Base-by-base conservation (phyloP, 1,284 basidiomycete genomes). In the Apiotrichum laibachii region DNA sequence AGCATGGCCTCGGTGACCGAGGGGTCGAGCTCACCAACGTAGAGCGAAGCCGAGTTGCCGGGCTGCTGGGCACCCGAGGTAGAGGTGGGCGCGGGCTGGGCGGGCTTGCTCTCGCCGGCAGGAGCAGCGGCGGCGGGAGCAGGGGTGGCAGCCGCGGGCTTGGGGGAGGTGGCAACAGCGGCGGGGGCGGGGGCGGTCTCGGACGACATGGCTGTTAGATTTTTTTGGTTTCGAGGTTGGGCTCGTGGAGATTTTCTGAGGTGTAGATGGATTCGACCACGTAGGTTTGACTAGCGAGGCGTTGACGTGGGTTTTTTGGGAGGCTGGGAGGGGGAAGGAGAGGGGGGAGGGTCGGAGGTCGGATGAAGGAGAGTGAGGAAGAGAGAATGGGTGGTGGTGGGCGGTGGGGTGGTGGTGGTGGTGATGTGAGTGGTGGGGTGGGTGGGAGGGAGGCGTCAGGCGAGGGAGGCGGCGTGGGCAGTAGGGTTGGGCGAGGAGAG, bases 1-100 rank as follows among this genome's bases (percentile, higher is more conserved):
- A 99, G 85, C 91, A 98, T 98, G 63, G 96, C 95, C 84, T 99
- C 96, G 54, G 94, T 93, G 79, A 99, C 95, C 67, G 89, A 89
- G 68, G 89, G 88, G 81, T 99, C 96, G 70, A 99, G 89, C 83
- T 99, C 96, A 67, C 96, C 96, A 66, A 99, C 96, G 81, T 99
- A 99, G 73, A 99, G 90, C 63, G 92, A 96, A 42, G 94, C 91
- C 60, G 89, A 90, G 47, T 89, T 88, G 60, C 88, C 83, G 59
- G 87, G 83, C 53, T 69, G 65, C 60, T 71, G 81, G 73, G 84
- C 85, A 79, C 85, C 85, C 9, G 84, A 79, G 51, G 83, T 81
- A 43, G 85, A 80, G 58, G 84, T 83, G 54, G 81, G 76, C 53
- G 78, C 76, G 54, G 82, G 73, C 57, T 75, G 65, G 64, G 81